Conservation (phyloP, 2,329 filamentous ascomycete species). For the Penicillium sp. region DNA sequence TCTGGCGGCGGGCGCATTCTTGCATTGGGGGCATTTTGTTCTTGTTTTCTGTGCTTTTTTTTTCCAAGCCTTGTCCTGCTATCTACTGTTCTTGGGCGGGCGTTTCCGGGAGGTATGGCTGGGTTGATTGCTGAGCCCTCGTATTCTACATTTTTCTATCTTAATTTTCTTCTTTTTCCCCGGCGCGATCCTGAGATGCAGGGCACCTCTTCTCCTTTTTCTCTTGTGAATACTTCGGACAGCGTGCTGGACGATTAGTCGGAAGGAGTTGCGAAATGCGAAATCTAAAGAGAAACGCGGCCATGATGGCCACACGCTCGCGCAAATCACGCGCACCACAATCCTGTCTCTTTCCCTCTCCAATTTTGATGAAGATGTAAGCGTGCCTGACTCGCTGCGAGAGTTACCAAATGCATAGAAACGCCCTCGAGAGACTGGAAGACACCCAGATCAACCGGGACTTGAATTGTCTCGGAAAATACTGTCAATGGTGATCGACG, state of each 20-base stretch:
- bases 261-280: too few relatives aligned
- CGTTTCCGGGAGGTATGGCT: slow-evolving; percentile 11
- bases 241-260: background rate
- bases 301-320: too few relatives aligned
- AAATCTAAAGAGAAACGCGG: too few relatives aligned
- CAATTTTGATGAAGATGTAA: too few relatives aligned
- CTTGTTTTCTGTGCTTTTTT: slow-evolving; percentile 1
- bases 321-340: too few relatives aligned
- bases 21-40: background rate
- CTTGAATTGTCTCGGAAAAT: background rate
- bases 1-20: slow-evolving; percentile 17
- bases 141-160: too few relatives aligned
- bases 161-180: too few relatives aligned
- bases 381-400: too few relatives aligned
- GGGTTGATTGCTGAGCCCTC: slow-evolving; percentile 6
- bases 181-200: slow-evolving; percentile 1
- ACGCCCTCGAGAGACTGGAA: too few relatives aligned
- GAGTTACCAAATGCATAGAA: too few relatives aligned
- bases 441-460: too few relatives aligned
- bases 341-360: too few relatives aligned
- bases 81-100: slow-evolving; percentile 7
- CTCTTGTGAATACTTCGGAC: slow-evolving; percentile 19
- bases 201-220: slow-evolving; percentile 18
- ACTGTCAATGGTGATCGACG: slow-evolving; percentile 12
- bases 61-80: background rate